Base-by-base conservation (phyloP, 306 rosid genomes). In the Sindora glabra region DNA sequence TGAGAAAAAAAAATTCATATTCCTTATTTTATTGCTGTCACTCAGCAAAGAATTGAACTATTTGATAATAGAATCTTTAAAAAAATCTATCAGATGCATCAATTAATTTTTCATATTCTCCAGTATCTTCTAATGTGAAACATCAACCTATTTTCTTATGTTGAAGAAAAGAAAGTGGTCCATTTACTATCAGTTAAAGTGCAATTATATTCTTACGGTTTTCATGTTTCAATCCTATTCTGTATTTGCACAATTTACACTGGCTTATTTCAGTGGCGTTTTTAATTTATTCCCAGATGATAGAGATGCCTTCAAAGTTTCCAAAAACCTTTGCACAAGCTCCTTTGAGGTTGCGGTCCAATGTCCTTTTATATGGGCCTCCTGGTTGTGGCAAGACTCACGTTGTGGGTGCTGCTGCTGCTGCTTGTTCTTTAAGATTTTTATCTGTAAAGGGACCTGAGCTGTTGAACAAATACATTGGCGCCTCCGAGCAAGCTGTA, bases 401-500 rank as follows among this genome's bases (percentile, higher is more conserved):
- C 77, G 65, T 88, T 47, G 95, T 92, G 62, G 98, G 98, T 65
- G 94, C 98, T 65, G 94, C 90, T 63, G 98, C 98, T 24, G 83
- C 96, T 62, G 94, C 98, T 46, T 83, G 96, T 79, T 88, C 94
- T 7, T 70, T 92, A 48, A 81, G 96, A 61, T 92, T 92, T 77
- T 85, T 92, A 75, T 86, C 94, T 42, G 81, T 92, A 42, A 92
- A 92, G 68, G 98, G 98, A 59, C 98, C 96, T 27, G 96, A 92
- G 75, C 90, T 88, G 46, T 73, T 92, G 74, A 92, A 88, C 80
- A 92, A 92, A 69, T 92, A 88, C 56, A 88, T 92, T 63, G 98
- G 96, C 68, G 98, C 98, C 74, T 92, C 98, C 16, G 98, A 92
- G 78, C 98, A 88, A 88, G 98, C 98, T 76, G 98, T 92, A 82